Conservation (phyloP, 1,284 basidiomycete species). For the Irpex rosettiformis region DNA sequence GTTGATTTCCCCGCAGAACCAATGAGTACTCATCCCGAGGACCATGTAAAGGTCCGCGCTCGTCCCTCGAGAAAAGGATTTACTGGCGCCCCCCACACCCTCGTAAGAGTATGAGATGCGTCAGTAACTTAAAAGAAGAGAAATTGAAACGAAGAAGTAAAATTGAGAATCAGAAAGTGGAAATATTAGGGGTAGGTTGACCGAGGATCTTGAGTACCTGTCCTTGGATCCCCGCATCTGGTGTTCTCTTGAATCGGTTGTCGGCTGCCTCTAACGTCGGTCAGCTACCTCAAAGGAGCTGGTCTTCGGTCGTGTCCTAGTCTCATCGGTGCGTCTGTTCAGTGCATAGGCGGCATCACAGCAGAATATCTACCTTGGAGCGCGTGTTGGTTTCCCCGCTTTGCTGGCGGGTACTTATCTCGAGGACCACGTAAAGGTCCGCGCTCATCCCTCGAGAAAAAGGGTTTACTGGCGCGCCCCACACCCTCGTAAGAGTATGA, state of each 20-base stretch:
- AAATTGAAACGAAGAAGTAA: not conserved
- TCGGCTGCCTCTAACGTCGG: no score
- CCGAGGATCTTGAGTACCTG: no score
- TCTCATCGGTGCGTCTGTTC: no score
- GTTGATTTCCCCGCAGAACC: constrained; percentile 2
- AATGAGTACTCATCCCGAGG: constrained; percentile 7
- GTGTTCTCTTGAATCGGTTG: no score
- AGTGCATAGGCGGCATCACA: no score
- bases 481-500: not conserved
- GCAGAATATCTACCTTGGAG: no score
- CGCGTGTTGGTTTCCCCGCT: constrained; percentile 7
- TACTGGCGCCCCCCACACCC: not conserved
- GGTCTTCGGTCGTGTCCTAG: no score
- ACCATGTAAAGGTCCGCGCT: constrained; percentile 10
- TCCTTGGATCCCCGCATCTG: no score
- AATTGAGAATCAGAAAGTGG: no score
- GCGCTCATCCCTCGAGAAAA: constrained; percentile 1
- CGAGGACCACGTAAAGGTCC: constrained; percentile 10
- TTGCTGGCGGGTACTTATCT: not conserved
- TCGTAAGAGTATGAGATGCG: not conserved
- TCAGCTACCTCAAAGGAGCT: no score
- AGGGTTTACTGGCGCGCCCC: not conserved
- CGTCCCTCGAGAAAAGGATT: not conserved
- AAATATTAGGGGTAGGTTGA: not conserved
- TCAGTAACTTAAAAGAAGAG: not conserved